phyloP scores from a whole-genome alignment of 2,329 filamentous ascomycete genomes.

The Albophoma yamanashiensis region DNA sequence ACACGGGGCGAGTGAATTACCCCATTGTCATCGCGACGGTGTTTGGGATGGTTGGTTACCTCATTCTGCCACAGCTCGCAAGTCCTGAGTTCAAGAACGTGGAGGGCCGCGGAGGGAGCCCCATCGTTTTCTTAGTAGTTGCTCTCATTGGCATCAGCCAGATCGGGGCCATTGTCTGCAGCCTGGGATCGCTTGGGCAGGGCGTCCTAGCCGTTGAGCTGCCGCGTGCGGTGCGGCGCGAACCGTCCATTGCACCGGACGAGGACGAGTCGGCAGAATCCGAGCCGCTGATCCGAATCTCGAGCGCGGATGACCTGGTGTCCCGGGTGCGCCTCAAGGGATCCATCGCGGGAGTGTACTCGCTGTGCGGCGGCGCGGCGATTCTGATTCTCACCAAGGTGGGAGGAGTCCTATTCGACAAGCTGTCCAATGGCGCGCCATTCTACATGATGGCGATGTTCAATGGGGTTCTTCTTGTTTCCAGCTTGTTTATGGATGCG shows the following conservation, averaged over 20 bases:
- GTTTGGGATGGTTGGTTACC: constrained; percentile 69
- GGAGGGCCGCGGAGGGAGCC: constrained; percentile 55
- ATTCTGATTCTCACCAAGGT: constrained; percentile 88
- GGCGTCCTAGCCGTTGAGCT: constrained; percentile 56
- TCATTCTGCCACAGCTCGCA: constrained; percentile 60
- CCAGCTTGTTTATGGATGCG: constrained; percentile 40
- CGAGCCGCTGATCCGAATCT: constrained; percentile 26
- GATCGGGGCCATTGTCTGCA: constrained; percentile 94
- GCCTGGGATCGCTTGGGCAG: constrained; percentile 74
- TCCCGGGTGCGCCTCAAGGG: constrained; percentile 65
- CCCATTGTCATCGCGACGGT: constrained; percentile 64
- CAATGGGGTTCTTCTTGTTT: constrained; percentile 61
- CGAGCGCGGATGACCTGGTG: constrained; percentile 19
- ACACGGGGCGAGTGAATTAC: constrained; percentile 53
- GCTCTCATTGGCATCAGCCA: constrained; percentile 82
- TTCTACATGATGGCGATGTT: constrained; percentile 94
- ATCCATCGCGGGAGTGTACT: constrained; percentile 90
- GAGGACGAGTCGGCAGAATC: constrained; percentile 30
- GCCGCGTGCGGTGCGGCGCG: constrained; percentile 12
- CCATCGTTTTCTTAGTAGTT: constrained; percentile 64
- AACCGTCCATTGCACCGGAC: constrained; percentile 19
- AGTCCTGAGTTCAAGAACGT: constrained; percentile 64
- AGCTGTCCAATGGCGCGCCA: constrained; percentile 60
- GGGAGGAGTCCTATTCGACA: constrained; percentile 80
- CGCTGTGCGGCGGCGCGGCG: constrained; percentile 77